Conservation (phyloP, 169 alveolate genomes). For the Ichthyophthirius multifiliis region DNA sequence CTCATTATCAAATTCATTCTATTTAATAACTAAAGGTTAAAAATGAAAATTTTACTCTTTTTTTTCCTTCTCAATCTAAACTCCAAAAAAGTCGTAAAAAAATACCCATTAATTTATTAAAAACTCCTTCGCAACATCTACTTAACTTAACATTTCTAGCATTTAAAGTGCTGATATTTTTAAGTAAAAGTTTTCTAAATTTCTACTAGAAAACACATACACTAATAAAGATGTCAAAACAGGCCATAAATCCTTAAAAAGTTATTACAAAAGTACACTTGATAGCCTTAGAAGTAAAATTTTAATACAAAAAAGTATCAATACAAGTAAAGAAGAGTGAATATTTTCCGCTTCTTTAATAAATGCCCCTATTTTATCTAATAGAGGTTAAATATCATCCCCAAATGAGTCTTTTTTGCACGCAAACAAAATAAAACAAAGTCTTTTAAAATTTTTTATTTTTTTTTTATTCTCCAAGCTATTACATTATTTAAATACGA, state of each 20-base stretch:
- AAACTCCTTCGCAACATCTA: no score
- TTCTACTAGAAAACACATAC: no score
- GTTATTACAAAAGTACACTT: slow-evolving; percentile 7
- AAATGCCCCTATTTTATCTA: slow-evolving; percentile 32
- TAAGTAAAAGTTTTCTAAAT: no score
- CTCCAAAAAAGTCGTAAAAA: no score
- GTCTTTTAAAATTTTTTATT: slow-evolving; percentile 30
- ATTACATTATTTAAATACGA: slow-evolving; percentile 11
- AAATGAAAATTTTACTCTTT: no score
- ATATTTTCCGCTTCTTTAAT: slow-evolving; percentile 23
- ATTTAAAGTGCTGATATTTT: no score
- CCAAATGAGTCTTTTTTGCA: slow-evolving; percentile 26
- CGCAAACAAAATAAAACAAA: slow-evolving; percentile 31
- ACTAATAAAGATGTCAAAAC: slow-evolving; percentile 20
- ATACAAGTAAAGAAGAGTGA: slow-evolving; percentile 20
- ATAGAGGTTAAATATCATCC: background rate
- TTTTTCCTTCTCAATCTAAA: no score
- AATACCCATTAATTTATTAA: no score
- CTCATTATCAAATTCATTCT: no score
- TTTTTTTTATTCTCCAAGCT: slow-evolving; percentile 34
- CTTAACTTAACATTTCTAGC: no score
- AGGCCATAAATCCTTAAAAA: slow-evolving; percentile 43
- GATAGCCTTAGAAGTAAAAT: slow-evolving; percentile 33
- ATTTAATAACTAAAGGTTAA: no score
- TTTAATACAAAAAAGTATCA: slow-evolving; percentile 36